Conservation (phyloP, 2,329 filamentous ascomycete species). For the Colletotrichum nymphaeae region DNA sequence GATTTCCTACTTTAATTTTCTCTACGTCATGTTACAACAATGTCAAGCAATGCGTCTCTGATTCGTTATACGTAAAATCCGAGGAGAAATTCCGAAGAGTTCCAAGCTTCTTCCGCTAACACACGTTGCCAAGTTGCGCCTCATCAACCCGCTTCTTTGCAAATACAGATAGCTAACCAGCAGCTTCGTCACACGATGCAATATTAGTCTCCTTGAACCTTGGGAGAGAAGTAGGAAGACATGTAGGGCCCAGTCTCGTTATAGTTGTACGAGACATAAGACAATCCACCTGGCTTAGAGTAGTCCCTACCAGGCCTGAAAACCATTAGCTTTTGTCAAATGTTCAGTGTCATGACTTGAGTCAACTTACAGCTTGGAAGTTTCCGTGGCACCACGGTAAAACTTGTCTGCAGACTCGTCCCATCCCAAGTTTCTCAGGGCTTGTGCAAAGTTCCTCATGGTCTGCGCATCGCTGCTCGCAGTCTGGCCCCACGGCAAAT, state of each 20-base stretch:
- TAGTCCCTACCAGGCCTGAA: conserved; percentile 13
- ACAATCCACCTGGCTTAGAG: conserved; percentile 17
- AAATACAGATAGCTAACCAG: background rate
- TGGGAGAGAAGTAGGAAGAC: conserved; percentile 25
- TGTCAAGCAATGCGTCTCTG: background rate
- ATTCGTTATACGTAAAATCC: background rate
- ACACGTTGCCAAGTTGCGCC: background rate
- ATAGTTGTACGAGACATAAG: conserved; percentile 21
- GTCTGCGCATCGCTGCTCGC: conserved; percentile 25
- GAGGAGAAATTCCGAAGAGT: background rate
- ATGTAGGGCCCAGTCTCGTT: conserved; percentile 20
- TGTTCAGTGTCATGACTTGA: background rate
- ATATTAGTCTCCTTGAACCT: background rate
- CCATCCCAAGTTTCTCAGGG: conserved; percentile 2
- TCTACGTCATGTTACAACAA: background rate
- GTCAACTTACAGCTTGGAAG: conserved; percentile 18
- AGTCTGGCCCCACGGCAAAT: conserved; percentile 24
- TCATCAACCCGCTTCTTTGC: background rate
- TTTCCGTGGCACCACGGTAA: background rate
- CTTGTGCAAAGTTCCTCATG: conserved; percentile 20
- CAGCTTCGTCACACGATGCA: too few species aligned
- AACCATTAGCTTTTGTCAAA: background rate
- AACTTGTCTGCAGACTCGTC: conserved; percentile 23
- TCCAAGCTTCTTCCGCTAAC: background rate
- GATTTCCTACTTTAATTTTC: too few species aligned